These are phyloP conservation scores for Isochrysis galbana DNA, from an alignment of 78 protist genomes.

Conservation along the genomic window DNA sequence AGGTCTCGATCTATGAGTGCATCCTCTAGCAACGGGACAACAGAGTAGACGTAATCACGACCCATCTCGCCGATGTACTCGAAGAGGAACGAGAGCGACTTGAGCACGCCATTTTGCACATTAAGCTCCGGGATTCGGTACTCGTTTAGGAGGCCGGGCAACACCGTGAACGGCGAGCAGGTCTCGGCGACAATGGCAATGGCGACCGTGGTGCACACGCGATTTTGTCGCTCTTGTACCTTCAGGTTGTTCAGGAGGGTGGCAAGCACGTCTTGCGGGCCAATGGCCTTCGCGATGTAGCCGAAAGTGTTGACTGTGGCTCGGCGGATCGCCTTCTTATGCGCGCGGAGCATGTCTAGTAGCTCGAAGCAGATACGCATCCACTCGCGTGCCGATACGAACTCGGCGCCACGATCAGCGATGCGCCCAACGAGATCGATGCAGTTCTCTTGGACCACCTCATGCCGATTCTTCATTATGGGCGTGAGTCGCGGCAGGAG, in stretches of 20 bases:
- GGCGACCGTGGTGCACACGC: constrained; percentile 99
- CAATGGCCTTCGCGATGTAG: constrained; percentile 96
- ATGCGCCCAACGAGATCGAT: constrained; percentile 97
- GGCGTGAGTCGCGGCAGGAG: constrained; percentile 93
- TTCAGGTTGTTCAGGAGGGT: constrained; percentile 95
- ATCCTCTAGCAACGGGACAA: constrained; percentile 94
- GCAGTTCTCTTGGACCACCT: constrained; percentile 89
- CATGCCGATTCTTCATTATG: constrained; percentile 95
- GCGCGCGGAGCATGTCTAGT: constrained; percentile 96
- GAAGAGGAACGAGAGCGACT: constrained; percentile 95
- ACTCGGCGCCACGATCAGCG: constrained; percentile 77
- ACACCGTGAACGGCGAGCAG: constrained; percentile 95
- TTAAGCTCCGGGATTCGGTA: constrained; percentile 98
- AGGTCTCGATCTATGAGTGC: constrained; percentile 98
- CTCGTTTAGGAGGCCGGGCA: constrained; percentile 98
- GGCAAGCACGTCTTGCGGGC: constrained; percentile 97
- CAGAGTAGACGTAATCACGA: constrained; percentile 92
- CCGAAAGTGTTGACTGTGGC: constrained; percentile 96
- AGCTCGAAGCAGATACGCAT: constrained; percentile 97
- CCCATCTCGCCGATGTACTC: constrained; percentile 96
- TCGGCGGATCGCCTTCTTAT: constrained; percentile 90
- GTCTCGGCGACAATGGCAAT: constrained; percentile 98
- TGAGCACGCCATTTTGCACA: constrained; percentile 98
- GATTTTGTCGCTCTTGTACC: constrained; percentile 95
- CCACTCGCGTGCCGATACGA: constrained; percentile 94